Base-by-base conservation (phyloP, 768 basidiomycete genomes). In the Phylloporus sp. region DNA sequence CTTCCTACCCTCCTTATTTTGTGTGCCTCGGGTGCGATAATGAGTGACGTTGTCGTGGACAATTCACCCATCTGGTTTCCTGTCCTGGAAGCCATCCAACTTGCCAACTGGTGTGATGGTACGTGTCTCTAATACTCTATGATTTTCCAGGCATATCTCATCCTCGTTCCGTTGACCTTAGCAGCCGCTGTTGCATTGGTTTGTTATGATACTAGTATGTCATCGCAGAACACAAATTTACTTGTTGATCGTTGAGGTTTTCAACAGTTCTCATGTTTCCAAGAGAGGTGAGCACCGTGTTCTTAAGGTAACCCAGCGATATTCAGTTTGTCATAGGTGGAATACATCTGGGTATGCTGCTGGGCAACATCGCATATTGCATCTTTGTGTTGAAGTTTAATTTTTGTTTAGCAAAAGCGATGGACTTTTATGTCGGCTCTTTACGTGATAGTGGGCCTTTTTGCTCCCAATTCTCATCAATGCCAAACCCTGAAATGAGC, bases 301-400 rank as follows among this genome's bases (percentile, higher is more conserved):
- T 12, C 12, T 13, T 32, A 12, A 9, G 20, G 13, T 35, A 4
- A 41, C 23, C 12, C 18, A 23, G n/a, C 2, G 22, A 41, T 52
- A 12, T 42, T 50, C 39, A 55, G 18, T 23, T 13, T 4, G n/a
- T 15, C 15, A 27, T 20, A 62, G 58, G 55, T 55, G 23, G 45
- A 63, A 54, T 38, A 57, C 32, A 39, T 62, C 13, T 62, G 60
- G 61, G 61, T 59, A 49, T 11, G 61, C 36, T 22, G 24, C 50
- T 13, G 24, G n/a, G 9, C 11, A 6, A n/a, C 20, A 22, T 16
- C 12, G 13, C n/a, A n/a, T n/a, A n/a, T n/a, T n/a, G n/a, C n/a
- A n/a, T n/a, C 10, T 20, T 24, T 36, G 35, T 36, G 16, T 7
- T 20, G 18, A 20, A 8, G 7, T 36, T 36, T 20, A n/a, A 20